Evolutionary conservation across 495 filamentous ascomycete species (phyloP), one percentile per base, ranked within the genome.

Genomic region (Penicillium argentinense): DNA sequence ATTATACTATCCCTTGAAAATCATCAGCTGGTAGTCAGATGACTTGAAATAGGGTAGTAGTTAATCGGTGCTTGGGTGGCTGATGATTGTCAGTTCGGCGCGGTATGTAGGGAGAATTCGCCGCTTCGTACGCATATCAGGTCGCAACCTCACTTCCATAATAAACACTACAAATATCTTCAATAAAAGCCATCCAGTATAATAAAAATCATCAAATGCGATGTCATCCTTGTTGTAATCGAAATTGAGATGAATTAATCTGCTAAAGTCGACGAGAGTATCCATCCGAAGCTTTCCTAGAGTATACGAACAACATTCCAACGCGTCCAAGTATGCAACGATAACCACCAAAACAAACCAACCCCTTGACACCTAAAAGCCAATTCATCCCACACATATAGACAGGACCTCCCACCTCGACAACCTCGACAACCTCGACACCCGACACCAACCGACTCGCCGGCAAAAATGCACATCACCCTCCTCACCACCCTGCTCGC

Each of bases 401-500:
- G n/a, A n/a, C n/a, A n/a, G n/a, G n/a, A n/a, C n/a, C n/a, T n/a
- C n/a, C n/a, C n/a, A n/a, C n/a, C n/a, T n/a, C 33, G 33, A 16
- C 33, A 36, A 36, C 33, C 17, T 11, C 16, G 16, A 21, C 29
- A 7, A 34, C n/a, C n/a, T n/a, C n/a, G n/a, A 18, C 33, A 21
- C 16, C 33, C 6, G 8, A 9, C 2, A 3, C 17, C 17, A 19
- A 18, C n/a, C 33, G 16, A 17, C 33, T 9, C 18, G 4, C 33
- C 33, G 17, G 16, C 33, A n/a, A 36, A 19, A 18, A 36, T 36
- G 33, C 33, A 36, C 33, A 0, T 36, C 33, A 36, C 33, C 33
- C 7, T 36, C 33, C 16, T 36, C 33, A 36, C n/a, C n/a, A n/a
- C 33, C 33, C 33, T 36, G 33, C 33, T 36, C 16, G 33, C 33